phyloP scores from a whole-genome alignment of 2,329 filamentous ascomycete genomes.

The Colletotrichum endophyticum region DNA sequence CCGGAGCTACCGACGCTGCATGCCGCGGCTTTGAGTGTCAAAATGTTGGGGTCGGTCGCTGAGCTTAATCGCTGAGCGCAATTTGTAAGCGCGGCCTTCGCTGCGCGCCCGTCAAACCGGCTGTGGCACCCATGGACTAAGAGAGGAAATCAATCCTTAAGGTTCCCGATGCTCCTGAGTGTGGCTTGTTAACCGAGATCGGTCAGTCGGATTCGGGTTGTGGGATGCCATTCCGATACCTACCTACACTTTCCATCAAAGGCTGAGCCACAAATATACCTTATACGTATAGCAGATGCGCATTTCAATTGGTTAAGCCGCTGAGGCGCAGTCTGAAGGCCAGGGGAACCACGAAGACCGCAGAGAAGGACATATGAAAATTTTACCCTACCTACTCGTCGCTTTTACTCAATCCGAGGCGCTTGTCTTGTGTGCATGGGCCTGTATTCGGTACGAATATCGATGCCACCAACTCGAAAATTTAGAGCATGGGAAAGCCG shows the following conservation, averaged over 20 bases:
- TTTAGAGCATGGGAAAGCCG: neutral
- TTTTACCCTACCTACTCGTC: neutral
- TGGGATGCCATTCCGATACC: neutral
- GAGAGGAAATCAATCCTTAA: neutral
- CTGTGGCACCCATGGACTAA: neutral
- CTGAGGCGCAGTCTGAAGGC: neutral
- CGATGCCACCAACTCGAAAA: neutral
- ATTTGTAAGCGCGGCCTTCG: neutral
- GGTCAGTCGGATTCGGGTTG: neutral
- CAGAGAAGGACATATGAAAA: neutral
- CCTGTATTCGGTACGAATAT: neutral
- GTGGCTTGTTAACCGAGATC: neutral
- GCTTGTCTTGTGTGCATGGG: neutral
- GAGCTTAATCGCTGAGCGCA: neutral
- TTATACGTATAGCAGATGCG: no score
- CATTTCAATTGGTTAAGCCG: neutral
- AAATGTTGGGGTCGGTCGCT: neutral
- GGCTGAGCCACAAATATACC: neutral
- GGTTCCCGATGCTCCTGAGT: neutral
- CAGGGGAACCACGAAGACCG: neutral
- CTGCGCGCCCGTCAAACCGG: neutral
- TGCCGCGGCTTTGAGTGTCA: neutral
- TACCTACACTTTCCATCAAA: neutral
- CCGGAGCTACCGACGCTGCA: slow-evolving; percentile 8
- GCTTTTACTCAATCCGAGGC: neutral